These are phyloP conservation scores for Leptographium galeiforme DNA, from an alignment of 2,329 filamentous ascomycete species.

Conservation along the genomic window DNA sequence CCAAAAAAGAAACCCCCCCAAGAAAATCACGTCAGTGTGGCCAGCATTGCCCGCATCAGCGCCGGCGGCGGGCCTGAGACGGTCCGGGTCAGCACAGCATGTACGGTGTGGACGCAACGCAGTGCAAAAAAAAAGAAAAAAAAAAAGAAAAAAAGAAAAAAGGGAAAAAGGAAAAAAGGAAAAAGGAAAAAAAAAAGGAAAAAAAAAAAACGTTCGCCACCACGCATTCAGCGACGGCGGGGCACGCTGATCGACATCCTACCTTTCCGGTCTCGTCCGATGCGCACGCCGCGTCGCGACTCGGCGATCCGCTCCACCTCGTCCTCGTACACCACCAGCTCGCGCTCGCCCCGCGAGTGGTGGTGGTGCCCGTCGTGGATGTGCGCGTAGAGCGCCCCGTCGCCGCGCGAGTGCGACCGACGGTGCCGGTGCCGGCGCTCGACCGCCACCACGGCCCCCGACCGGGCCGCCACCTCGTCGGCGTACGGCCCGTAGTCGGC, in stretches of 20 bases:
- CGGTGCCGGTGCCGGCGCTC: conserved; percentile 15
- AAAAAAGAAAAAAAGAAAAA: no score
- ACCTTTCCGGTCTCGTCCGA: conserved; percentile 92
- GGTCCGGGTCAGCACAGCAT: background rate
- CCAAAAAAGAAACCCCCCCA: background rate
- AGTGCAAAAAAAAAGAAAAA: no score
- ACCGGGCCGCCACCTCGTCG: conserved; percentile 21
- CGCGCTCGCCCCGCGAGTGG: conserved; percentile 18
- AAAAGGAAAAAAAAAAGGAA: no score
- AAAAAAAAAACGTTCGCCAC: no score
- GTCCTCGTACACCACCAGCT: conserved; percentile 51
- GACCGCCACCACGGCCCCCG: conserved; percentile 21
- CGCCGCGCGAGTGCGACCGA: conserved; percentile 22
- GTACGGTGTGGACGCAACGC: no score
- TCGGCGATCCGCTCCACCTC: conserved; percentile 41
- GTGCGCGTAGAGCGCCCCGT: conserved; percentile 48
- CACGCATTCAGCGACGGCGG: conserved; percentile 39
- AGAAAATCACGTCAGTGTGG: conserved; percentile 10
- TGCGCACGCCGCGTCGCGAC: conserved; percentile 44
- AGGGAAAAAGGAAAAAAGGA: no score
- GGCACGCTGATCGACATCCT: conserved; percentile 79
- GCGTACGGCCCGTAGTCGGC: conserved; percentile 17
- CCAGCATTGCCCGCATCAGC: conserved; percentile 11
- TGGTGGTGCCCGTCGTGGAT: conserved; percentile 45
- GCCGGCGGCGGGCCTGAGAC: conserved; percentile 8